Evolutionary conservation across 2,329 filamentous ascomycete species (phyloP).

Genomic region (Stenocarpella maydis): DNA sequence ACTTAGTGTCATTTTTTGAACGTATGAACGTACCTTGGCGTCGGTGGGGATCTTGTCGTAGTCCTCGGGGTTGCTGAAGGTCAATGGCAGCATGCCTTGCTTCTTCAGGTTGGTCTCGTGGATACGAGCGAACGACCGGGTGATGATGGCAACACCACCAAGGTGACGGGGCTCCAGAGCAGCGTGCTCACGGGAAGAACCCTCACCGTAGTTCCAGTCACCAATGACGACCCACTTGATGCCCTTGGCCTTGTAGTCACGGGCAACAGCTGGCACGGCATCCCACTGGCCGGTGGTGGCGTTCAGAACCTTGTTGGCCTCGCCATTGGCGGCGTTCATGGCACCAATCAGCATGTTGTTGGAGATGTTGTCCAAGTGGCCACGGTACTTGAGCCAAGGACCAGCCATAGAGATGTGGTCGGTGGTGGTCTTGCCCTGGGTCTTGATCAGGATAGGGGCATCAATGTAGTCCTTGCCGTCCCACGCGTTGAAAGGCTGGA

Average conservation of each 20-base stretch:
- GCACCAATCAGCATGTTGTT: constrained; percentile 99
- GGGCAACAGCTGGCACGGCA: constrained; percentile 90
- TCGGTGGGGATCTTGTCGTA: constrained; percentile 97
- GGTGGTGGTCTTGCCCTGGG: constrained; percentile 94
- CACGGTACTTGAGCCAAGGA: constrained; percentile 98
- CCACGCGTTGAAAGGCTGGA: constrained; percentile 87
- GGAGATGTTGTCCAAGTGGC: constrained; percentile 98
- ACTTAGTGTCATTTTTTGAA: not conserved
- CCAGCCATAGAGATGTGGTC: constrained; percentile 98
- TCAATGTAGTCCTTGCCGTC: constrained; percentile 87
- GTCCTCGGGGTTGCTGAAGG: constrained; percentile 92
- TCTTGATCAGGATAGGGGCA: constrained; percentile 95
- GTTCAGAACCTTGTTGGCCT: constrained; percentile 99
- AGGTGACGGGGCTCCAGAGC: constrained; percentile 97
- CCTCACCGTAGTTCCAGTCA: constrained; percentile 99
- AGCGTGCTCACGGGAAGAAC: constrained; percentile 96
- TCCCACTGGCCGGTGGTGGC: constrained; percentile 82
- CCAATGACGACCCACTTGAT: constrained; percentile 96
- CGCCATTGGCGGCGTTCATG: constrained; percentile 92
- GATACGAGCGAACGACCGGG: constrained; percentile 95
- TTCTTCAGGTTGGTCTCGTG: constrained; percentile 99
- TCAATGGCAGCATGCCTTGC: constrained; percentile 99
- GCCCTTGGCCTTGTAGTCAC: constrained; percentile 98
- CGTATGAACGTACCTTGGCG: constrained; percentile 69
- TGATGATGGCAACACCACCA: constrained; percentile 96